Conservation (phyloP, 2,329 filamentous ascomycete genomes). For the Alternaria gaisen region DNA sequence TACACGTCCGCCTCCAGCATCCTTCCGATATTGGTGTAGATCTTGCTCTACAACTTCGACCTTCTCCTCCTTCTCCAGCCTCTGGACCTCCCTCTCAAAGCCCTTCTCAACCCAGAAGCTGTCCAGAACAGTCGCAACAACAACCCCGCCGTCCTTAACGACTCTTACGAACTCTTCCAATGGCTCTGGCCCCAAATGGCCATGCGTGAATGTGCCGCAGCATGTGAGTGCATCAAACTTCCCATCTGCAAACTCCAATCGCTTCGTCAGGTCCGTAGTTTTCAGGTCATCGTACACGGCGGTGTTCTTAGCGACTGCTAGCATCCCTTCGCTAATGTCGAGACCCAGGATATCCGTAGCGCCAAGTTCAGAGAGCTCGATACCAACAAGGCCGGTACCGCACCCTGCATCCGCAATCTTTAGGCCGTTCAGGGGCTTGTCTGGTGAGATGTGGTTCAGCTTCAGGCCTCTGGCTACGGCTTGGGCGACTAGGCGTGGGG, state of each 20-base stretch:
- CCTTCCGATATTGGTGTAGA: constrained; percentile 43
- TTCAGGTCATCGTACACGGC: constrained; percentile 59
- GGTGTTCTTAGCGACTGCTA: constrained; percentile 60
- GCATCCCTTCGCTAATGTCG: constrained; percentile 64
- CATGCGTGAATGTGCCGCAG: constrained; percentile 64
- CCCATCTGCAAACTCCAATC: constrained; percentile 51
- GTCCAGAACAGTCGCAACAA: constrained; percentile 62
- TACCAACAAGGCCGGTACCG: constrained; percentile 64
- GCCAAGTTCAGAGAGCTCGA: constrained; percentile 56
- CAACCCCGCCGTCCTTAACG: constrained; percentile 57
- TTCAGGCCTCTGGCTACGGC: constrained; percentile 25
- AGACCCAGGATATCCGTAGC: constrained; percentile 61
- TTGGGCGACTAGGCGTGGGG: constrained; percentile 51
- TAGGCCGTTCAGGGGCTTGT: constrained; percentile 27
- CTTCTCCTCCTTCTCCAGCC: constrained; percentile 43
- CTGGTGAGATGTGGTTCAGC: constrained; percentile 23
- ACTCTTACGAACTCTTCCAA: constrained; percentile 62
- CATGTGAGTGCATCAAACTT: constrained; percentile 63
- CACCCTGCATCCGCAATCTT: constrained; percentile 65
- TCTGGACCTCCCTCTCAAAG: constrained; percentile 58
- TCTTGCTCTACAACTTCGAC: constrained; percentile 51
- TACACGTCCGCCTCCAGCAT: constrained; percentile 27
- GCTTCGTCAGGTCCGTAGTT: constrained; percentile 58
- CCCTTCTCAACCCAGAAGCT: constrained; percentile 61
- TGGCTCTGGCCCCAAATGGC: constrained; percentile 62